These are phyloP conservation scores for Gilbertella persicaria DNA, from an alignment of 371 early-diverging fungal species.

Conservation along the genomic window DNA sequence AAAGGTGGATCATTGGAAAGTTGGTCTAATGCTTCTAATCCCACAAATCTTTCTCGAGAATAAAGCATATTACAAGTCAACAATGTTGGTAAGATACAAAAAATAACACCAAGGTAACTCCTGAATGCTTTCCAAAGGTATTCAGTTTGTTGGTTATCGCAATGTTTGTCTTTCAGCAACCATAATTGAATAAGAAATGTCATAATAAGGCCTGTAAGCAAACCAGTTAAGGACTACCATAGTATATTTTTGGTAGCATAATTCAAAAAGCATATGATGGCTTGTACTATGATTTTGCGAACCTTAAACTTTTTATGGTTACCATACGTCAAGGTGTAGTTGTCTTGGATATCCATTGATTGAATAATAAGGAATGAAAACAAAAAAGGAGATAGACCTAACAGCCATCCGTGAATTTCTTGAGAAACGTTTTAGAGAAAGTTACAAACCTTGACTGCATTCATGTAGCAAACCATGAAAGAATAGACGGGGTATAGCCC, in stretches of 20 bases:
- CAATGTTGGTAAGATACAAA: conserved; percentile 14
- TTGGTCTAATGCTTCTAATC: conserved; percentile 18
- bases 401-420: too few relatives aligned
- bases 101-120: conserved; percentile 11
- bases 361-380: conserved; percentile 50
- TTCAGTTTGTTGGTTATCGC: conserved; percentile 22
- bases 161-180: conserved; percentile 15
- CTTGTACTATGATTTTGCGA: conserved; percentile 35
- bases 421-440: background rate
- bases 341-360: conserved; percentile 37
- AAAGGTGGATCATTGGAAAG: conserved; percentile 38
- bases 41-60: conserved; percentile 30
- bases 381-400: conserved; percentile 50
- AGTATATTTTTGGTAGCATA: conserved; percentile 41
- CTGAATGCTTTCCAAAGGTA: conserved; percentile 7
- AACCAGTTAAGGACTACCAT: conserved; percentile 54
- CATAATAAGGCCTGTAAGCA: conserved; percentile 41
- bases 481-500: conserved; percentile 46
- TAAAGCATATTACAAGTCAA: conserved; percentile 32
- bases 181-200: conserved; percentile 24
- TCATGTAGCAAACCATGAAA: conserved; percentile 53
- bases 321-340: conserved; percentile 34
- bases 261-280: conserved; percentile 46
- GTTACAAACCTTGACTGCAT: conserved; percentile 47
- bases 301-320: conserved; percentile 30